Base-by-base conservation (phyloP, 1,284 basidiomycete genomes). In the Trichosporon ovoides region DNA sequence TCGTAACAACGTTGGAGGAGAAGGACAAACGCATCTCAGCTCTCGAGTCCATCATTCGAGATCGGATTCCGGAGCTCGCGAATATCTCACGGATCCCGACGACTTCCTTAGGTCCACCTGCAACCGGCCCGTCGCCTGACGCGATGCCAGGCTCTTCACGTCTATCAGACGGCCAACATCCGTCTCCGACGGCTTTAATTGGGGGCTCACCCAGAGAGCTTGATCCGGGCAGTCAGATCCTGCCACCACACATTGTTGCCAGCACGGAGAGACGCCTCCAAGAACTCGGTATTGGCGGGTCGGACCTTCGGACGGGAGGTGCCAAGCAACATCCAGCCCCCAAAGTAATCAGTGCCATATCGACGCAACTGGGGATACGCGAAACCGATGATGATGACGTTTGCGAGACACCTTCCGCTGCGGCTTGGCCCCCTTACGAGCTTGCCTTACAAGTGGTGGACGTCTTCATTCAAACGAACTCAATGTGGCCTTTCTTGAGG, bases 1-100 rank as follows among this genome's bases (percentile, higher is more conserved):
- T 50, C 16, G 48, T 50, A 13, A 33, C 20, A 16, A 35, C 48
- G 3, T 20, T 50, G 31, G 48, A 50, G 48, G 48, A 50, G 10
- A 50, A 50, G 16, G 48, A 50, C 9, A 24, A 28, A 18, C 48
- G 48, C 48, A 50, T 50, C 31, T 33, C 48, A 9, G 48, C 48
- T n/a, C 48, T 50, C 3, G 48, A 50, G 9, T 24, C n/a, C 2
- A 50, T 50, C 31, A 50, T 50, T 34, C 48, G 48, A 14, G 48
- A 50, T 14, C 48, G 48, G 11, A 16, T 50, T 7, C 48, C 48
- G 3, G 48, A 50, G 3, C 48, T 50, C 16, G 14, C 48, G 16
- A 33, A 50, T 28, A 50, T 50, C 48, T 18, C 48, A 7, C 7
- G 28, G n/a, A 33, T 50, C 2, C 40, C 40, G 12, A 43, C 40